These are phyloP conservation scores for Penstemon eatonii DNA, from an alignment of 257 asterid species.

Conservation along the genomic window DNA sequence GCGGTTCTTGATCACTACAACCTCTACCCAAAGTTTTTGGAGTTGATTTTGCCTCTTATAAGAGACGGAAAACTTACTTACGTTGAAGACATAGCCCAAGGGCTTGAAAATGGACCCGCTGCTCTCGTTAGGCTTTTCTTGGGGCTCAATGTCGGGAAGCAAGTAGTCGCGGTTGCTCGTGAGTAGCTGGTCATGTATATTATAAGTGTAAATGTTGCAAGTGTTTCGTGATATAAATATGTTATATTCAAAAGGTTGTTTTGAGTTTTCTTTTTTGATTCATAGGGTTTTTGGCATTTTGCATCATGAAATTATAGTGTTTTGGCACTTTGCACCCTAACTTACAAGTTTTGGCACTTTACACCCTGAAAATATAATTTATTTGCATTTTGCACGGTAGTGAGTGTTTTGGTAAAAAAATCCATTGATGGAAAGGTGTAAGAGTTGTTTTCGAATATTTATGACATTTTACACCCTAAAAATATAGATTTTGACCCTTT, in stretches of 20 bases:
- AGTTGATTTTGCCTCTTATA: constrained; percentile 12
- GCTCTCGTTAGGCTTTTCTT: constrained; percentile 28
- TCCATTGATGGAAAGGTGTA: no score
- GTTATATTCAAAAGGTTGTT: not conserved
- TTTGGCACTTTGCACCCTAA: no score
- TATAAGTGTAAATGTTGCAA: not conserved
- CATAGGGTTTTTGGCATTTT: not conserved
- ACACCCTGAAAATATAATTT: no score
- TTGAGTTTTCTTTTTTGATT: not conserved
- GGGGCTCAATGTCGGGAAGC: not conserved
- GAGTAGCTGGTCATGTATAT: not conserved
- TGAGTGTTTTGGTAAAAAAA: no score
- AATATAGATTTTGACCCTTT: no score
- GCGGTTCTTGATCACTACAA: constrained; percentile 19
- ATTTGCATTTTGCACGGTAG: no score
- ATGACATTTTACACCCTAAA: no score
- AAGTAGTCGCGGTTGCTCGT: not conserved
- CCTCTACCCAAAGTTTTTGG: constrained; percentile 23
- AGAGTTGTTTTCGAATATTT: no score
- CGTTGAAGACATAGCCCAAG: constrained; percentile 34
- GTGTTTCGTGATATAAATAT: not conserved
- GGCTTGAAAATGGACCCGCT: constrained; percentile 30
- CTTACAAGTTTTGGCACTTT: no score
- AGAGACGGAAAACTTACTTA: constrained; percentile 27
- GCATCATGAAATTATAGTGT: no score